Conservation (phyloP, 306 rosid species). For the Coriaria nepalensis region DNA sequence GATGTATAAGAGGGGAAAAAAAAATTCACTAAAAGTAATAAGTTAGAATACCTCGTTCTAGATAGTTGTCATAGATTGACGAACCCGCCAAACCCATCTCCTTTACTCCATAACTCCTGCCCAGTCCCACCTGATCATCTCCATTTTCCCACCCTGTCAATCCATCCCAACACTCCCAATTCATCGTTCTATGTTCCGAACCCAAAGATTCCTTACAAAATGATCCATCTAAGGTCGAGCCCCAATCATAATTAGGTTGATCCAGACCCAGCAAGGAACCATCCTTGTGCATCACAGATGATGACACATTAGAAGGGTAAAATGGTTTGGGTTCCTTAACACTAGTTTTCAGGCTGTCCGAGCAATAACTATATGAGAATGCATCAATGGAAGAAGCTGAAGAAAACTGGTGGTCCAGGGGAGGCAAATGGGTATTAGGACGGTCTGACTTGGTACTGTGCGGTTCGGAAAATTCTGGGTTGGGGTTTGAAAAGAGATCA, state of each 20-base stretch:
- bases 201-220: slow-evolving; percentile 22
- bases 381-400: slow-evolving; percentile 22
- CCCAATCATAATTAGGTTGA: slow-evolving; percentile 31
- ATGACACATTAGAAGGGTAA: slow-evolving; percentile 28
- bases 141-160: slow-evolving; percentile 26
- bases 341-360: slow-evolving; percentile 21
- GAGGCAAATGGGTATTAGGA: slow-evolving; percentile 27
- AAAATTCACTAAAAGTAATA: too few relatives aligned
- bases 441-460: slow-evolving; percentile 10
- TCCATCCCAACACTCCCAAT: slow-evolving; percentile 29
- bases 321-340: slow-evolving; percentile 32
- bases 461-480: slow-evolving; percentile 18
- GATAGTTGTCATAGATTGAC: slow-evolving; percentile 18
- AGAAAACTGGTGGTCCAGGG: slow-evolving; percentile 19
- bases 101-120: slow-evolving; percentile 27
- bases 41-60: slow-evolving; percentile 31
- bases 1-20: too few relatives aligned
- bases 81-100: slow-evolving; percentile 16
- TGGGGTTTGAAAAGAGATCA: slow-evolving; percentile 26
- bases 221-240: slow-evolving; percentile 19
- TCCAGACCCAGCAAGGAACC: slow-evolving; percentile 21
- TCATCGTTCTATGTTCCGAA: slow-evolving; percentile 20
- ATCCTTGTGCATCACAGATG: slow-evolving; percentile 19
- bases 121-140: slow-evolving; percentile 24
- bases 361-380: slow-evolving; percentile 18